Base-by-base conservation (phyloP, 2,329 filamentous ascomycete genomes). In the Ilyonectria robusta region DNA sequence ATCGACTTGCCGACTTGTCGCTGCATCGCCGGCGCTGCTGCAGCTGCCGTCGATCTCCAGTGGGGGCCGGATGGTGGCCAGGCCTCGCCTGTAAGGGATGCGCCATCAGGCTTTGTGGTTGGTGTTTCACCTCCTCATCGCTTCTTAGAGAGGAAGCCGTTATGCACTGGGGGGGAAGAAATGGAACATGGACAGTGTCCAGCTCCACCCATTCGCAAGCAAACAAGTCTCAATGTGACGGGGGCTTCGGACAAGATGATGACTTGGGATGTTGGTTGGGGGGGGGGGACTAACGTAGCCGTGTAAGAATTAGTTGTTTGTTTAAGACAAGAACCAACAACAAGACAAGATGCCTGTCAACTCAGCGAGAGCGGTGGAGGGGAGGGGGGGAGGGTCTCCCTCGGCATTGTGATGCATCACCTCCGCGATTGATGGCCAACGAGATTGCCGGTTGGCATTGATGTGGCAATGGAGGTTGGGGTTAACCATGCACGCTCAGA, bases 1-100 rank as follows among this genome's bases (percentile, higher is more conserved):
- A 21, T n/a, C 21, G 15, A 21, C 26, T 26, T 26, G 26, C 26
- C 26, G 26, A 26, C 26, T 42, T 21, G 40, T 26, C 21, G 46
- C 56, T 47, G 40, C 21, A 53, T 31, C n/a, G 56, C n/a, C 40
- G 42, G 42, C 13, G 40, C 29, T 50, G 63, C 53, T 48, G 59
- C 51, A 62, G 37, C 57, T 54, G 51, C 42, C 13, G 61, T 61
- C 65, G 65, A 67, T 67, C 65, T 21, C 35, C 21, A 17, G 56
- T 62, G 59, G 64, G 37, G 58, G 29, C 35, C 37, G 40, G 44
- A 35, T 51, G 51, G 31, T 13, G 40, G 44, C 55, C 40, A 56
- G 56, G 33, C 47, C 26, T 26, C 29, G 48, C 21, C 57, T 56
- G 48, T 29, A 31, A 48, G 53, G 35, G 44, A 62, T 35, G 40